Conservation (phyloP, 176 grass and related monocot species). For the Dendrocalamus sinicus region DNA sequence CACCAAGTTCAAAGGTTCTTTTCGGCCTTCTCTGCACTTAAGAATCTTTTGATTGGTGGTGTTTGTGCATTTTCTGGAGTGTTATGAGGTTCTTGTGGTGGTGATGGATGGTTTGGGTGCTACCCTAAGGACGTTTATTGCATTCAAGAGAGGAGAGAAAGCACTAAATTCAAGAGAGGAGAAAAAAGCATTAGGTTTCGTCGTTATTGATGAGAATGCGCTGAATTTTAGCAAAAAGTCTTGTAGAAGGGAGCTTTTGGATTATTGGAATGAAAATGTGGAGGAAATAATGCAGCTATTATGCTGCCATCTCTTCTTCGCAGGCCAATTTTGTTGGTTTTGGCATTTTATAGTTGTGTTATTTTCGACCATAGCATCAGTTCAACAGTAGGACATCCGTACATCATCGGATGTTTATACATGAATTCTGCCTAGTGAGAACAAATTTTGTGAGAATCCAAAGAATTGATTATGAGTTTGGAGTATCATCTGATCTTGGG, state of each 20-base stretch:
- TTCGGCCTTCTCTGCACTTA: background rate
- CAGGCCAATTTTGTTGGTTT: background rate
- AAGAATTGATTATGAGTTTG: background rate
- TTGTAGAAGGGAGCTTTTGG: background rate
- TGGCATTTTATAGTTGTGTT: background rate
- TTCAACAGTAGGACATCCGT: background rate
- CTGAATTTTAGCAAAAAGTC: background rate
- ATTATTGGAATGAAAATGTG: background rate
- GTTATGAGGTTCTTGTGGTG: background rate
- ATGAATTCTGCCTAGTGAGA: background rate
- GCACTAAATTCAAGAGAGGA: background rate
- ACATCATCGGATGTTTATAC: background rate
- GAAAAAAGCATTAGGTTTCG: too few relatives aligned
- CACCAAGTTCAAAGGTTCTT: conserved; percentile 82
- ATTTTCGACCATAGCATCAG: background rate
- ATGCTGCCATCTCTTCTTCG: background rate
- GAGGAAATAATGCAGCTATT: background rate
- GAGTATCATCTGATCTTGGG: background rate
- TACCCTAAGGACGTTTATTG: background rate
- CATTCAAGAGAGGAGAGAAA: background rate
- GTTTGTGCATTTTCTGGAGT: background rate
- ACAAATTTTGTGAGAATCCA: background rate
- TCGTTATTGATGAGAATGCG: background rate
- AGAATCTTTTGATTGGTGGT: background rate
- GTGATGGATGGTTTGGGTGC: conserved; percentile 4